Evolutionary conservation across 352 stramenopile genomes (phyloP).

Genomic region (Saprolegnia parasitica): DNA sequence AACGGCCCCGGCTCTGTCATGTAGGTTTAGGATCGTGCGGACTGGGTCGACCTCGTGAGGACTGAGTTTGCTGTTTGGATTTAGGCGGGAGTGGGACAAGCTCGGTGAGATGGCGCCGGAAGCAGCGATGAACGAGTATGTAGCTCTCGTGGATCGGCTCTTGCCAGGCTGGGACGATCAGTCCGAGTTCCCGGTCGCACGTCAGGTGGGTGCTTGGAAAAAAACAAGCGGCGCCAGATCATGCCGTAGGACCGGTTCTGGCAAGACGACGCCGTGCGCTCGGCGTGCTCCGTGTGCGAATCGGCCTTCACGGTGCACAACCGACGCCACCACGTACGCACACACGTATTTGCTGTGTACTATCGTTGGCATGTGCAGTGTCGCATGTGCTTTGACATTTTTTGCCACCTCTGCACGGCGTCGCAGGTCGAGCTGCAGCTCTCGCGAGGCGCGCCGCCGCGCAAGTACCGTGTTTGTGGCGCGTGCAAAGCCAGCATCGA

Average conservation of each 20-base stretch:
- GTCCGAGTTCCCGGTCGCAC: slow-evolving; percentile 49
- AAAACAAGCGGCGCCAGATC: background rate
- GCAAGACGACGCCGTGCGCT: slow-evolving; percentile 44
- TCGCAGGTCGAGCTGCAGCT: slow-evolving; percentile 49
- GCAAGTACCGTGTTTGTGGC: slow-evolving; percentile 50
- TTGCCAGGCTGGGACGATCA: slow-evolving; percentile 57
- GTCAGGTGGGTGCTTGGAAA: slow-evolving; percentile 22
- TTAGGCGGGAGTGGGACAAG: slow-evolving; percentile 59
- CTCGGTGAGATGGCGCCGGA: slow-evolving; percentile 42
- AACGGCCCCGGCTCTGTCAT: slow-evolving; percentile 48
- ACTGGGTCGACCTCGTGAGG: too few species aligned
- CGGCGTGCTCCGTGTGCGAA: slow-evolving; percentile 48
- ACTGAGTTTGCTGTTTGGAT: background rate
- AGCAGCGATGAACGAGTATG: slow-evolving; percentile 53
- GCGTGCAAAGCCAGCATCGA: slow-evolving; percentile 51
- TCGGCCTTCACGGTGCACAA: slow-evolving; percentile 39
- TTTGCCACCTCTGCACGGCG: slow-evolving; percentile 49
- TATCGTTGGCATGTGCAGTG: slow-evolving; percentile 34
- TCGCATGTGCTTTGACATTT: slow-evolving; percentile 68
- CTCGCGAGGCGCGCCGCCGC: slow-evolving; percentile 54
- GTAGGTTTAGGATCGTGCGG: too few species aligned
- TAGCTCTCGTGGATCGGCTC: slow-evolving; percentile 52
- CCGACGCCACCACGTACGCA: slow-evolving; percentile 47
- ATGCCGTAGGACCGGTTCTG: slow-evolving; percentile 47
- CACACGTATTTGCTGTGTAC: background rate